Evolutionary conservation across 2,329 filamentous ascomycete species (phyloP).

Genomic region (Fusarium sp.): DNA sequence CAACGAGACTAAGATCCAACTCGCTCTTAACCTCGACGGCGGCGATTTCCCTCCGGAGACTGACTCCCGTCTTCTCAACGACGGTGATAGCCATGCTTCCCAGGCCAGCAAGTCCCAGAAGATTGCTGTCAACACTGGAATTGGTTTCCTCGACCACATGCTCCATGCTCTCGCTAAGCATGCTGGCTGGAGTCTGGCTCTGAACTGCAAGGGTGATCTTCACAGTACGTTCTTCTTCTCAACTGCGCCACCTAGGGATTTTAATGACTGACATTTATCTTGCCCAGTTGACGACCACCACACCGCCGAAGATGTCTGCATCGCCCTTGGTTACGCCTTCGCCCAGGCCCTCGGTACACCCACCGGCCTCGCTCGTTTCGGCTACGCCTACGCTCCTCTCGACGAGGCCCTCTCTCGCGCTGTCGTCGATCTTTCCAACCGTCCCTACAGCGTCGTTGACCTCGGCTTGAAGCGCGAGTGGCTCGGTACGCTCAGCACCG

Average conservation of each 20-base stretch:
- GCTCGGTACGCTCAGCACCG: constrained; percentile 90
- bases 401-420: constrained; percentile 95
- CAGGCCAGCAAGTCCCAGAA: constrained; percentile 86
- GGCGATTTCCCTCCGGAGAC: constrained; percentile 77
- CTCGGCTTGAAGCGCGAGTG: constrained; percentile 89
- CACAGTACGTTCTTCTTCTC: constrained; percentile 75
- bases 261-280: constrained; percentile 26
- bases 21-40: constrained; percentile 93
- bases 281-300: constrained; percentile 93
- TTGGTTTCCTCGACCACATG: constrained; percentile 99
- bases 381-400: constrained; percentile 89
- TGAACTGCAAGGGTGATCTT: constrained; percentile 87
- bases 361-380: constrained; percentile 88
- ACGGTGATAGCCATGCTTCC: constrained; percentile 76
- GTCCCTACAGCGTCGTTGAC: constrained; percentile 85
- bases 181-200: constrained; percentile 88
- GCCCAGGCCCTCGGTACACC: constrained; percentile 80
- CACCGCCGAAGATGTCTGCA: constrained; percentile 94
- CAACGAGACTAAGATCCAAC: constrained; percentile 97
- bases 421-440: constrained; percentile 93
- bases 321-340: constrained; percentile 89
- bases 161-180: constrained; percentile 96
- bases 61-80: constrained; percentile 64
- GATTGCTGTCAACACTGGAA: constrained; percentile 90
- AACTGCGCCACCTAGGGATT: neutral